Evolutionary conservation across 306 rosid species (phyloP).

Genomic region (Lathyrus aphaca): DNA sequence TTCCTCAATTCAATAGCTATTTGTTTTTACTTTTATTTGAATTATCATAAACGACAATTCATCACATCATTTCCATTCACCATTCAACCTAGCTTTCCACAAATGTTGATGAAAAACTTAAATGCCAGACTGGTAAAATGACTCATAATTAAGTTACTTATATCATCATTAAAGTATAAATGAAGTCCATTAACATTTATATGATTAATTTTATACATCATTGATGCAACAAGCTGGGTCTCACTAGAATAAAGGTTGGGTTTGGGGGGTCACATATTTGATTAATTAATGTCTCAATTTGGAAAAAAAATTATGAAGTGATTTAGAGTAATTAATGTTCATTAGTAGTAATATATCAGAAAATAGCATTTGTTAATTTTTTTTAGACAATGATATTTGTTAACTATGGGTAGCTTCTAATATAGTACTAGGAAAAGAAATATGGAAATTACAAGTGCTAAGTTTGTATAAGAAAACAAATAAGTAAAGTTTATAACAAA

Average conservation of each 20-base stretch:
- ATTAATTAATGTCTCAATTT: neutral
- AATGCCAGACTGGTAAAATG: conserved; percentile 9
- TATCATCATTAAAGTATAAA: conserved; percentile 9
- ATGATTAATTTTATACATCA: conserved; percentile 27
- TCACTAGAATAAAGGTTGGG: neutral
- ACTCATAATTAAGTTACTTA: conserved; percentile 15
- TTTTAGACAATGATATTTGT: neutral
- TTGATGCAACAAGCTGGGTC: neutral
- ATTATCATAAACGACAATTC: conserved; percentile 32
- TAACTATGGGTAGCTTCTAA: neutral
- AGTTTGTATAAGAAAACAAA: neutral
- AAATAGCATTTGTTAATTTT: neutral
- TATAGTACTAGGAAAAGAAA: neutral
- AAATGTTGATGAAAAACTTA: conserved; percentile 12
- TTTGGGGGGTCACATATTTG: neutral
- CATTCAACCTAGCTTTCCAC: conserved; percentile 28
- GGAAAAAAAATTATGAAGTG: neutral
- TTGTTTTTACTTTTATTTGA: conserved; percentile 24
- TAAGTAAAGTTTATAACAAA: neutral
- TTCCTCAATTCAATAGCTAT: conserved; percentile 29
- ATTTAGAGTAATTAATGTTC: neutral
- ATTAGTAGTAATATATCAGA: neutral
- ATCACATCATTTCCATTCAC: conserved; percentile 26
- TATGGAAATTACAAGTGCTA: neutral
- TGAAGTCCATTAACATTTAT: conserved; percentile 10